These are phyloP conservation scores for Parsonsia alboflavescens DNA, from an alignment of 257 asterid species.

Conservation along the genomic window DNA sequence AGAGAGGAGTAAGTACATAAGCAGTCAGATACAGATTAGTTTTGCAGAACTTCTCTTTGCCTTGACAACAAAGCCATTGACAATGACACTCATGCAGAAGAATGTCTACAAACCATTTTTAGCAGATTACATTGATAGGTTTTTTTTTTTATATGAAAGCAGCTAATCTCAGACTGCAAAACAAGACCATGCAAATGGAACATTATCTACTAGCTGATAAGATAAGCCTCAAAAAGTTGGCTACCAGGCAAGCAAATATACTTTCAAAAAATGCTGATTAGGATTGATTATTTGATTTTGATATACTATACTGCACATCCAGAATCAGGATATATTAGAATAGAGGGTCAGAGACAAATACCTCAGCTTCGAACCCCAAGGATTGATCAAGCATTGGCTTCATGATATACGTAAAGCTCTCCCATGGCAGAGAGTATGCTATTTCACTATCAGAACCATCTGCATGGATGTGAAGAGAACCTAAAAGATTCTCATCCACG, in stretches of 20 bases:
- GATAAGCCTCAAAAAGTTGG: background rate
- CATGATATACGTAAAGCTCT: conserved; percentile 76
- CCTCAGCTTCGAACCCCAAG: conserved; percentile 63
- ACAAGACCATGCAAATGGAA: background rate
- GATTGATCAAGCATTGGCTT: conserved; percentile 70
- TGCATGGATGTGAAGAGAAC: conserved; percentile 47
- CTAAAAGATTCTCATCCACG: conserved; percentile 84
- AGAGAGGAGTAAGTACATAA: conserved; percentile 11
- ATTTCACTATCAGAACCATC: conserved; percentile 80
- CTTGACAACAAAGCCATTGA: background rate
- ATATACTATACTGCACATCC: background rate
- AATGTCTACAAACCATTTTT: background rate
- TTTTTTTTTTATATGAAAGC: background rate
- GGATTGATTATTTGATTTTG: too few relatives aligned
- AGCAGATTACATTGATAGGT: background rate
- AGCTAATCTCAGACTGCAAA: background rate
- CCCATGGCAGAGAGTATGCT: conserved; percentile 84
- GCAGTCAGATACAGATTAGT: background rate
- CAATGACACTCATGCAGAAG: background rate
- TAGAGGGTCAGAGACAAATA: conserved; percentile 22
- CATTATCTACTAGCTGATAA: background rate
- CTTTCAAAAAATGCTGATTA: too few relatives aligned
- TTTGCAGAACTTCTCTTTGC: background rate
- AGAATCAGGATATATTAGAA: background rate
- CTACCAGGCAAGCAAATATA: background rate